A percentile compares a stretch with the other conserved stretches of the same genome.
Evolutionary conservation across 2,329 filamentous ascomycete genomes (phyloP).

Genomic region (Talaromyces sp.): DNA sequence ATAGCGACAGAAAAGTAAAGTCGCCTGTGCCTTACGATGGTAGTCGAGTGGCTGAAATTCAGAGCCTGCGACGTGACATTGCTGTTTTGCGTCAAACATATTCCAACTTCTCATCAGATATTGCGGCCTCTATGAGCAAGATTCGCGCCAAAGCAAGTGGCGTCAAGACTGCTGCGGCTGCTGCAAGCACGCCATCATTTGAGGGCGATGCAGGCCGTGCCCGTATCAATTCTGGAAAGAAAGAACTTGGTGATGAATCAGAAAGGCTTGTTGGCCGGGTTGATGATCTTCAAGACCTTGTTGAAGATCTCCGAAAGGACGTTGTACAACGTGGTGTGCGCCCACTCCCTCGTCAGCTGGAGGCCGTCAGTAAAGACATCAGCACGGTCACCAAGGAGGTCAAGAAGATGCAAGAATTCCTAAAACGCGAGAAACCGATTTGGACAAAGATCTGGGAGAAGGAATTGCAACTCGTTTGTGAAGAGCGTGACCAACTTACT

Average conservation of each 20-base stretch:
- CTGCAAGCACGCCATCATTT: conserved; percentile 67
- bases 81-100: conserved; percentile 92
- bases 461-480: conserved; percentile 91
- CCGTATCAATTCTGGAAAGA: conserved; percentile 84
- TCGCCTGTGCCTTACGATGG: conserved; percentile 45
- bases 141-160: conserved; percentile 78
- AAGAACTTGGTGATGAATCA: conserved; percentile 79
- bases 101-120: conserved; percentile 82
- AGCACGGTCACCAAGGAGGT: conserved; percentile 77
- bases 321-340: conserved; percentile 91
- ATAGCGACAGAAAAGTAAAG: conserved; percentile 25
- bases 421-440: conserved; percentile 86
- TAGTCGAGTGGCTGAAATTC: conserved; percentile 72
- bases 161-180: conserved; percentile 73
- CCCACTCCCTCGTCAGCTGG: conserved; percentile 84
- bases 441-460: conserved; percentile 99
- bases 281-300: conserved; percentile 93
- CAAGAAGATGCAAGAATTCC: conserved; percentile 89
- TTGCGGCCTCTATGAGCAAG: conserved; percentile 80
- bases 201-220: conserved; percentile 77
- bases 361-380: conserved; percentile 85
- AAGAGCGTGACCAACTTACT: conserved; percentile 89
- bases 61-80: conserved; percentile 79
- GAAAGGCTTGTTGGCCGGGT: conserved; percentile 88
- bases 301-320: conserved; percentile 96